Percentiles rank a stretch among this genome's conserved stretches.
These are phyloP conservation scores for Pleomassaria siparia DNA, from an alignment of 2,329 filamentous ascomycete genomes.

Conservation along the genomic window DNA sequence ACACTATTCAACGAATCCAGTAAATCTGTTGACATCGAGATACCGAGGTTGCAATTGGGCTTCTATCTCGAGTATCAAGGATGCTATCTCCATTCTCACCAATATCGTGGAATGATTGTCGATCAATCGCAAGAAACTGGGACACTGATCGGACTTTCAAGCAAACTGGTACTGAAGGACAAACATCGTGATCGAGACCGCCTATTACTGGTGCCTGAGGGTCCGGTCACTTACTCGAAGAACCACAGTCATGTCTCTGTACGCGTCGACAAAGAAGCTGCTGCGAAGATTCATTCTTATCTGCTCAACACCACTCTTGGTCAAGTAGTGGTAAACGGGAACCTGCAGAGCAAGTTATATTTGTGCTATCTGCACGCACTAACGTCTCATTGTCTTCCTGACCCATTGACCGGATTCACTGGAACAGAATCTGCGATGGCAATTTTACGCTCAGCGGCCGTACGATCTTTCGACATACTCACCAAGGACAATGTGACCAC, in stretches of 20 bases:
- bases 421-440: slow-evolving; percentile 58
- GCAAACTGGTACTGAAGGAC: slow-evolving; percentile 22
- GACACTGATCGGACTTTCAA: slow-evolving; percentile 27
- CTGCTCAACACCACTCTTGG: slow-evolving; percentile 54
- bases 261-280: slow-evolving; percentile 12
- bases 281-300: slow-evolving; percentile 47
- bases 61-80: slow-evolving; percentile 12
- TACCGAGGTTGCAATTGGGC: slow-evolving; percentile 16
- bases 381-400: slow-evolving; percentile 56
- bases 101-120: slow-evolving; percentile 29
- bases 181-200: slow-evolving; percentile 23
- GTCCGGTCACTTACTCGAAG: slow-evolving; percentile 10
- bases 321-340: slow-evolving; percentile 53
- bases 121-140: slow-evolving; percentile 26
- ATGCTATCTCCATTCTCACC: slow-evolving; percentile 20
- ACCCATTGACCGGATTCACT: slow-evolving; percentile 52
- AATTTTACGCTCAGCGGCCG: slow-evolving; percentile 52
- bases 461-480: slow-evolving; percentile 52
- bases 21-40: slow-evolving; percentile 14
- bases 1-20: slow-evolving; percentile 8
- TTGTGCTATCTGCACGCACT: slow-evolving; percentile 56
- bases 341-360: slow-evolving; percentile 55
- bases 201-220: slow-evolving; percentile 40
- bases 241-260: slow-evolving; percentile 14
- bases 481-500: slow-evolving; percentile 11